Evolutionary conservation across 108 stramenopile genomes (phyloP), one percentile per base, ranked within the genome.

Genomic region (Cyclotella cryptica): DNA sequence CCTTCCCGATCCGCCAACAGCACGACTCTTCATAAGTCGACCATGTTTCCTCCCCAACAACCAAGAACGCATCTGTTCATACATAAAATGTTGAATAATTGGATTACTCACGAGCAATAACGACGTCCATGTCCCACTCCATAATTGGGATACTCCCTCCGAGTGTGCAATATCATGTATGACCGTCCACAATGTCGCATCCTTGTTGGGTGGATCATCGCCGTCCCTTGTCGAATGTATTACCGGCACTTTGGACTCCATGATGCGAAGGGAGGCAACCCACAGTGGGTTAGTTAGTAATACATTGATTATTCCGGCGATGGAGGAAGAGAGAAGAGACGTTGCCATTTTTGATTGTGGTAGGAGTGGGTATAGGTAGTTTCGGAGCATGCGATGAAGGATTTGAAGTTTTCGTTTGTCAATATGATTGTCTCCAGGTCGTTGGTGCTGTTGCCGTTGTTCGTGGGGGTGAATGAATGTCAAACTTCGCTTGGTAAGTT

Each of bases 21-120:
- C 35, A 35, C 35, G 35, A 35, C 2, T 66, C 55, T 21, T 41
- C 30, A 35, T n/a, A 70, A 60, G 29, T 27, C 18, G 43, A 35
- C 62, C 59, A 3, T 46, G 29, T 39, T 51, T 66, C 0, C 52
- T 67, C 18, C 27, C 22, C 8, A 84, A 54, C 41, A 65, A 45
- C 49, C 72, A 54, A n/a, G 64, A 58, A 59, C 93, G 94, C 63
- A 96, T 69, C 54, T 87, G 87, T 35, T 96, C 97, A 85, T 98
- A 98, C 9, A 86, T 72, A 61, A 94, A 89, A 71, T 92, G 94
- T 79, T 98, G 97, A 43, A 98, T 93, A 81, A 93, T 89, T 18
- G 97, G 97, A 79, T 98, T 98, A 54, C 90, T 89, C n/a, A 98
- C 96, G 17, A 97, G 84, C 10, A 97, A 66, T n/a, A 98, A 63